Evolutionary conservation across 306 rosid genomes (phyloP), one percentile per base, ranked within the genome.

Genomic region (Cicer yamashitae): DNA sequence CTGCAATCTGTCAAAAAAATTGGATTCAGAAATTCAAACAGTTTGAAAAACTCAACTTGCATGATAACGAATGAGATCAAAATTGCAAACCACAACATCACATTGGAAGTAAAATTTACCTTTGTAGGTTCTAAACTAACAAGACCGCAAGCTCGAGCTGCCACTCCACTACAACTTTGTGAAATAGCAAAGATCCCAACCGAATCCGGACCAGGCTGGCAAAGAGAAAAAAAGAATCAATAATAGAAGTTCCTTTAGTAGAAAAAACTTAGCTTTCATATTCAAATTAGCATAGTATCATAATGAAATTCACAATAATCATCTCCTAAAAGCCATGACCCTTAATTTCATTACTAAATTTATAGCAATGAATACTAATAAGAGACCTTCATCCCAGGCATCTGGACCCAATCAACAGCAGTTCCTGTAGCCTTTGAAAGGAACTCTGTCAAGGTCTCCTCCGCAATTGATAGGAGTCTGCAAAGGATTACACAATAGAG

Each of bases 331-430:
- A 34, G 54, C 34, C 37, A 67, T 8, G 9, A 46, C 38, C 30
- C 62, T 46, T 75, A 59, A 44, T 44, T 48, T 38, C 43, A 50
- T 18, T 14, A 51, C 51, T 8, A 34, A 47, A 37, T 61, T 57
- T 70, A 58, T 1, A 15, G 67, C 51, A 71, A 76, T 30, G 61
- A 52, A 4, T 9, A 80, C 11, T 54, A 50, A 48, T 22, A 41
- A 73, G 30, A 58, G 54, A 96, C 99, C 99, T 96, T 96, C 99
- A 96, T 96, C 98, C 99, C 99, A 90, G 99, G 97, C 99, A 96
- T 89, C 97, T 96, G 99, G 97, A 96, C 97, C 99, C 99, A 96
- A 89, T 96, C 98, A 73, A 96, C 98, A 96, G 99, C 99, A 88
- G 97, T 96, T 90, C 99, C 99, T 61, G 99, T 96, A 84, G 99